Base-by-base conservation (phyloP, 257 asterid species). In the Solanum pimpinellifolium region DNA sequence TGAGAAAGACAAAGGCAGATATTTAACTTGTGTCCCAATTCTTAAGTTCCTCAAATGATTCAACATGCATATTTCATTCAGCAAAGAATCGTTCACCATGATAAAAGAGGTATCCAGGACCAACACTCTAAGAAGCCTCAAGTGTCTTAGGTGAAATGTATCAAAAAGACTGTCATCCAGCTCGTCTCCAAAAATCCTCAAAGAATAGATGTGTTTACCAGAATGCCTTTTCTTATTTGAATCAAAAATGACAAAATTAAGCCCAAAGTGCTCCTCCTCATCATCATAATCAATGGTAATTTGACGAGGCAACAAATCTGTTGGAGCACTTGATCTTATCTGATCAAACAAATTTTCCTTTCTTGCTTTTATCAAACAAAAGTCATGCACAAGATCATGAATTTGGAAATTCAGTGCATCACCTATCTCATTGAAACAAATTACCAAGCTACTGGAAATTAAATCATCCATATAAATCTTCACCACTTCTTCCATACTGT, bases 161-260 rank as follows among this genome's bases (percentile, higher is more conserved):
- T 14, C 21, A 69, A 6, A 27, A 7, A 14, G 5, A 25, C 4
- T 0, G 0, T 62, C 0, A 1, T 62, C 74, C 74, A 68, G 37
- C 37, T 5, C 0, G 20, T 6, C 74, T 66, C 25, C n/a, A 18
- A 0, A 1, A 7, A 56, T 56, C 2, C 1, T 20, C 66, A 56
- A 56, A 3, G 66, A 56, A 56, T 56, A 20, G 0, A 56, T 2
- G 2, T 56, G 66, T 20, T 56, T 56, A 20, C 66, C n/a, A 56
- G 66, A 56, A 20, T 20, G 66, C 11, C 11, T 56, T 20, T 18
- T 56, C 25, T 56, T 56, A 2, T 16, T 56, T 18, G 4, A 56
- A 56, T 1, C 11, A 2, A 56, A 18, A n/a, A 18, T 0, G 4
- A 31, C 33, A 31, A 31, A 3, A 31, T 31, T 31, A 31, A 31